Evolutionary conservation across 1,284 basidiomycete species (phyloP), one percentile per base, ranked within the genome.

Genomic region (Cryptococcus sp.): DNA sequence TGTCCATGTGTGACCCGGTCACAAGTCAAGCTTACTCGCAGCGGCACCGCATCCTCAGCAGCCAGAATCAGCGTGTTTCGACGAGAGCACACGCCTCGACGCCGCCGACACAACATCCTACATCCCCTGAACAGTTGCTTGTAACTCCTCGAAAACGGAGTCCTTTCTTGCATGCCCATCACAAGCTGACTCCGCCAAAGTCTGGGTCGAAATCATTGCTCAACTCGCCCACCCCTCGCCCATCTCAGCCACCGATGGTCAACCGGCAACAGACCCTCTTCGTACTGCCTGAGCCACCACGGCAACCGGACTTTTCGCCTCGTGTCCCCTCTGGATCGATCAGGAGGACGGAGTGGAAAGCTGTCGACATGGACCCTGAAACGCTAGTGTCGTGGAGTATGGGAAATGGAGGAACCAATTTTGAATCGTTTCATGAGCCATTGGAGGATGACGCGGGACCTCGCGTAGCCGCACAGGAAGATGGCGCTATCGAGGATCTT

Each of bases 351-450:
- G 52, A 53, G 3, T 76, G 66, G 62, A 51, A 63, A 42, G 61
- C 68, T 0, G 69, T 73, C 6, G 61, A 67, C 15, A 70, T 73
- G 69, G 63, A 72, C 15, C 56, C 73, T 16, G 73, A 76, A 49
- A 76, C 73, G 2, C 60, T 76, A 16, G 59, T 76, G 52, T 68
- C 70, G 2, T 76, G 73, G 73, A 66, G 66, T 55, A 50, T 66
- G 23, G 67, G 62, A 23, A 47, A 25, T 27, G 41, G 22, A 17
- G 45, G 22, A 27, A 13, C 35, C n/a, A 30, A 6, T n/a, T 42
- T 16, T 6, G 27, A 43, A 13, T 20, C 20, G 17, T 16, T 38
- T 47, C 15, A 19, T 6, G 15, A 41, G 16, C 41, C n/a, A 27
- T 50, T 30, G 48, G 8, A 30, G 48, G 25, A 25, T 16, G 10